phyloP scores from a whole-genome alignment of 139 green algal species.

The Chlamydomonas sp. region DNA sequence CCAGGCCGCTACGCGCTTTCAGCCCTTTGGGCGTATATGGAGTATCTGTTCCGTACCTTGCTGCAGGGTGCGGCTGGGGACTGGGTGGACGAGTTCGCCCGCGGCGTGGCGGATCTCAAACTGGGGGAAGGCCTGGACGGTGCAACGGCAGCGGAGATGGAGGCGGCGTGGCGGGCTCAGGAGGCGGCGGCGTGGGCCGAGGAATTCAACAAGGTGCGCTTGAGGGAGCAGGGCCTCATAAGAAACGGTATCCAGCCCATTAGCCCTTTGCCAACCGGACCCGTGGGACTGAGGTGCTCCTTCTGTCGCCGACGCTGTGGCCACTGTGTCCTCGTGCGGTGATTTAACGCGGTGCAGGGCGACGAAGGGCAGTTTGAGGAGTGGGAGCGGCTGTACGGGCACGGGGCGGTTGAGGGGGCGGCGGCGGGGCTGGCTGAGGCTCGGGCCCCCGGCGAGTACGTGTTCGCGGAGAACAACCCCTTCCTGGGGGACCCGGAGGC shows the following conservation, averaged over 20 bases:
- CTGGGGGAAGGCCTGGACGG: constrained; percentile 43
- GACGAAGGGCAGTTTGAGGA: constrained; percentile 49
- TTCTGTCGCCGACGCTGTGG: no score
- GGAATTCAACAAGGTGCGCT: constrained; percentile 58
- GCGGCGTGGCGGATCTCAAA: constrained; percentile 47
- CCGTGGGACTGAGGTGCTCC: no score
- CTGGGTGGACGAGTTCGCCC: constrained; percentile 80
- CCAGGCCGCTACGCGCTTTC: no score
- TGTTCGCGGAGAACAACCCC: constrained; percentile 87
- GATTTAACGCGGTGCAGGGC: not conserved
- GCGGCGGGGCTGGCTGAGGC: not conserved
- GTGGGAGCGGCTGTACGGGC: constrained; percentile 68
- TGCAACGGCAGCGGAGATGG: constrained; percentile 36
- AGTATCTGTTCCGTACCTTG: no score
- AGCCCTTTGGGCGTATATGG: no score
- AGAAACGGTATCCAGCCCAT: no score
- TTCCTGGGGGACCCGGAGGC: constrained; percentile 87
- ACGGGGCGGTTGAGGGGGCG: constrained; percentile 42
- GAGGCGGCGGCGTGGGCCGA: constrained; percentile 52
- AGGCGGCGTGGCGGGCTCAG: constrained; percentile 50
- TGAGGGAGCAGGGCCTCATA: not conserved
- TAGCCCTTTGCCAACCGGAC: no score
- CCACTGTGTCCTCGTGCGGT: no score
- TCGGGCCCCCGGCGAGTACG: constrained; percentile 67
- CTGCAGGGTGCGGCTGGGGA: constrained; percentile 3